These are phyloP conservation scores for Fusarium agapanthi DNA, from an alignment of 2,329 filamentous ascomycete species.

Conservation along the genomic window DNA sequence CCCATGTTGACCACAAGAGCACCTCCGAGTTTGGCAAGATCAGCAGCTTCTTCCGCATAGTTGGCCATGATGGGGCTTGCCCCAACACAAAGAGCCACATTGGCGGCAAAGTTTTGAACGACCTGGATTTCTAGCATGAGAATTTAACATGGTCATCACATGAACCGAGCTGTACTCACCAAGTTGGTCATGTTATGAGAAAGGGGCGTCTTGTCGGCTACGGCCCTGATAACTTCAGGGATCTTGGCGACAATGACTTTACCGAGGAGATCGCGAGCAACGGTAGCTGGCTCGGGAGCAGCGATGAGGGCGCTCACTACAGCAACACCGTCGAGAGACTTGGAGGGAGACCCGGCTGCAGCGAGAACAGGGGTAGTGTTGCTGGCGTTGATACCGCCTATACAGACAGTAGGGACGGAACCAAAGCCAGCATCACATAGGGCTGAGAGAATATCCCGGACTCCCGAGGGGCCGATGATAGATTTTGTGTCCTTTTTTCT, in stretches of 20 bases:
- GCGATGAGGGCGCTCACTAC: conserved; percentile 90
- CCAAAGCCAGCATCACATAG: conserved; percentile 60
- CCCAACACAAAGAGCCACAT: conserved; percentile 84
- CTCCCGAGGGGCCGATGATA: conserved; percentile 65
- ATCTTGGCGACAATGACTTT: conserved; percentile 59
- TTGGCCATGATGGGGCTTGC: conserved; percentile 95
- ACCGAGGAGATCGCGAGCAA: conserved; percentile 65
- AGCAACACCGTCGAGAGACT: conserved; percentile 80
- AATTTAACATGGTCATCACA: background rate
- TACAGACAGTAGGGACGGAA: conserved; percentile 75
- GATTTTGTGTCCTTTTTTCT: conserved; percentile 87
- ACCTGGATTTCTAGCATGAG: conserved; percentile 53
- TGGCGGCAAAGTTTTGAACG: conserved; percentile 94
- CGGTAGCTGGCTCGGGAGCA: conserved; percentile 70
- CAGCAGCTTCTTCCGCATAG: conserved; percentile 81
- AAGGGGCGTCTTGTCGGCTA: conserved; percentile 73
- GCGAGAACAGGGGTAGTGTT: conserved; percentile 80
- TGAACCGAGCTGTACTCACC: conserved; percentile 49
- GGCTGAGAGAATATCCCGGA: conserved; percentile 61
- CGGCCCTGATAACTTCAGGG: conserved; percentile 62
- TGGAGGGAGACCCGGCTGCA: conserved; percentile 66
- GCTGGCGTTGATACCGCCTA: conserved; percentile 83
- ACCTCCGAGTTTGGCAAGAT: conserved; percentile 80
- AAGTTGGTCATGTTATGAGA: conserved; percentile 98
- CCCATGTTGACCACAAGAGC: conserved; percentile 95